A percentile compares a stretch with the other conserved stretches of the same genome.
Conservation (phyloP, 2,329 filamentous ascomycete species). For the Colletotrichum cuscutae region DNA sequence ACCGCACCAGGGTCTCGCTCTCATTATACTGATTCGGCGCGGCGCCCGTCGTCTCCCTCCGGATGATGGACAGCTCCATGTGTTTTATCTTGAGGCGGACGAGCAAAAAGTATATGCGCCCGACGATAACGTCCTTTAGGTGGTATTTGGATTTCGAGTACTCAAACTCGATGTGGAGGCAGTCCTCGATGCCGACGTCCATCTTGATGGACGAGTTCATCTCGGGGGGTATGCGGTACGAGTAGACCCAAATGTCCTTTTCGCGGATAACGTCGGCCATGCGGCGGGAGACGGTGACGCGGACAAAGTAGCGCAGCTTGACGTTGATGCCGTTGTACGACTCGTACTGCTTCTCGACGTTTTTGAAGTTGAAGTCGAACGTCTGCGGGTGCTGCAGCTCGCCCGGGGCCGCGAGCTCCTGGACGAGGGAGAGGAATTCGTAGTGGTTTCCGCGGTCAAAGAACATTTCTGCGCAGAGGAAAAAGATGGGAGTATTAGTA, state of each 20-base stretch:
- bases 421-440: slow-evolving; percentile 96
- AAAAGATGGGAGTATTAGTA: no score
- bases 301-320: slow-evolving; percentile 97
- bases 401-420: slow-evolving; percentile 95
- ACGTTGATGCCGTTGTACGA: slow-evolving; percentile 99
- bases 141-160: slow-evolving; percentile 99
- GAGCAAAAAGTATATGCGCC: slow-evolving; percentile 96
- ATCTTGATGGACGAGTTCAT: slow-evolving; percentile 99
- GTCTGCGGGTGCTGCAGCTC: slow-evolving; percentile 99
- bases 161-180: slow-evolving; percentile 98
- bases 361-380: slow-evolving; percentile 99
- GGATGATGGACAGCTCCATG: slow-evolving; percentile 98
- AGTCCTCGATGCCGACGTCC: slow-evolving; percentile 99
- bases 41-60: slow-evolving; percentile 94
- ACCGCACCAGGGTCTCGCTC: slow-evolving; percentile 96
- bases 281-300: slow-evolving; percentile 93
- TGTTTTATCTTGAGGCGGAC: slow-evolving; percentile 99
- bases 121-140: slow-evolving; percentile 98
- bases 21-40: slow-evolving; percentile 99
- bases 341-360: slow-evolving; percentile 99
- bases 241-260: slow-evolving; percentile 99
- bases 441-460: slow-evolving; percentile 99
- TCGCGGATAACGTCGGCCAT: slow-evolving; percentile 99
- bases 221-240: slow-evolving; percentile 96
- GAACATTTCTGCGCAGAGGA: slow-evolving; percentile 84